Base-by-base conservation (phyloP, 1,139 yeast genomes). In the Hyphopichia wangnamkhiaoensis region DNA sequence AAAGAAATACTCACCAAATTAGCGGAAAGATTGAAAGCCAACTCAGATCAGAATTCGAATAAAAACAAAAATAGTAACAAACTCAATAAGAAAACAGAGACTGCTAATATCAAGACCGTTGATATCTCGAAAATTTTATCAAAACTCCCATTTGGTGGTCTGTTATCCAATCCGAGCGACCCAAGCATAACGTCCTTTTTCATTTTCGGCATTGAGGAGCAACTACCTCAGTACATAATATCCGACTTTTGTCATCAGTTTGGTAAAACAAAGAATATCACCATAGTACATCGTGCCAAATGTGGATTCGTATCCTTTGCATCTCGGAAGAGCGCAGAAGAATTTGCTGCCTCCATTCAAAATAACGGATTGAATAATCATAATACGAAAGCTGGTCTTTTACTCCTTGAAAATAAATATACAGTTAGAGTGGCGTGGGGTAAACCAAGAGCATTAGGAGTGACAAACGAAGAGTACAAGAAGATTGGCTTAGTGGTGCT, bases 401-500 rank as follows among this genome's bases (percentile, higher is more conserved):
- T 68, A 19, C 37, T 70, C 3, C 43, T 71, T 3, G 68, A 64
- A 4, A 54, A 56, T 5, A 59, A 54, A 41, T 57, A 51, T 41
- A 84, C 88, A 4, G 51, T 85, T 34, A 59, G 90, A 33, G 72
- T 83, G 0, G 74, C 78, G 21, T 85, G 91, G 90, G 84, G 91
- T 15, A 75, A 74, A 34, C 79, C 78, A 4, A 61, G 71, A 42
- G 58, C 74, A 1, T 54, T 83, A 31, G 84, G 84, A 0, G 53
- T 56, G 5, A 55, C 73, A 2, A 65, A 65, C 28, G 71, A 70
- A 10, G 83, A 79, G 34, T 75, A 75, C 40, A 55, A 66, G 35
- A 79, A 80, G 46, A 59, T 84, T 7, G 75, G 83, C 3, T 48
- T 65, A 23, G 75, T 84, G 12, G 83, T 82, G 8, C 64, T 63